Evolutionary conservation across 2,329 filamentous ascomycete species (phyloP).

Genomic region (Aureobasidium sp.): DNA sequence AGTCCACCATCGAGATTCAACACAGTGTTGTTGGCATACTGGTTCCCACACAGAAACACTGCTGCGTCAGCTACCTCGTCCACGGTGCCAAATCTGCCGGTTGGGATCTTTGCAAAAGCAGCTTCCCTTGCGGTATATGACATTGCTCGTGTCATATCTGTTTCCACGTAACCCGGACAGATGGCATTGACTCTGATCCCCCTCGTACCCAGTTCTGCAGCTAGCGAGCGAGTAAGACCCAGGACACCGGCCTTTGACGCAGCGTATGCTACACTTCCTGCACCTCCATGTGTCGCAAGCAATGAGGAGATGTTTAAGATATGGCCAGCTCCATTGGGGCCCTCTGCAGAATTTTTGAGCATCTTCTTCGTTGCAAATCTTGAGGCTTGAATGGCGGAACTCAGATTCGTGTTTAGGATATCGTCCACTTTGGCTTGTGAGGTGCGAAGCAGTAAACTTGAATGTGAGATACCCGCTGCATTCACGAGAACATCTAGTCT

Average conservation of each 20-base stretch:
- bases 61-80: conserved; percentile 58
- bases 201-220: conserved; percentile 46
- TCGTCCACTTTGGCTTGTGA: conserved; percentile 55
- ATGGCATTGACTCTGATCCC: conserved; percentile 75
- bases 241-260: conserved; percentile 32
- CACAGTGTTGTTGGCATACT: conserved; percentile 88
- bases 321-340: conserved; percentile 8
- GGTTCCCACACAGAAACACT: conserved; percentile 65
- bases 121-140: conserved; percentile 46
- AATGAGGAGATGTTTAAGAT: conserved; percentile 88
- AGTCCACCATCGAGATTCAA: conserved; percentile 89
- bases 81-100: conserved; percentile 48
- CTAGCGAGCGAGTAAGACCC: conserved; percentile 26
- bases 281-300: conserved; percentile 73
- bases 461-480: conserved; percentile 78
- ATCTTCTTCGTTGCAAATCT: conserved; percentile 57
- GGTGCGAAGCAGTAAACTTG: conserved; percentile 67
- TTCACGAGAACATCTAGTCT: conserved; percentile 74
- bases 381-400: conserved; percentile 70
- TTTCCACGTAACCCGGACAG: conserved; percentile 28
- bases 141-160: conserved; percentile 45
- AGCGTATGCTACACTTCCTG: conserved; percentile 61
- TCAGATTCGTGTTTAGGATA: conserved; percentile 76
- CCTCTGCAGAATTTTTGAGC: conserved; percentile 41
- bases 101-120: conserved; percentile 43